Percentiles rank a stretch among this genome's conserved stretches.
These are phyloP conservation scores for Phytophthora fragariae DNA, from an alignment of 352 stramenopile species.

Conservation along the genomic window DNA sequence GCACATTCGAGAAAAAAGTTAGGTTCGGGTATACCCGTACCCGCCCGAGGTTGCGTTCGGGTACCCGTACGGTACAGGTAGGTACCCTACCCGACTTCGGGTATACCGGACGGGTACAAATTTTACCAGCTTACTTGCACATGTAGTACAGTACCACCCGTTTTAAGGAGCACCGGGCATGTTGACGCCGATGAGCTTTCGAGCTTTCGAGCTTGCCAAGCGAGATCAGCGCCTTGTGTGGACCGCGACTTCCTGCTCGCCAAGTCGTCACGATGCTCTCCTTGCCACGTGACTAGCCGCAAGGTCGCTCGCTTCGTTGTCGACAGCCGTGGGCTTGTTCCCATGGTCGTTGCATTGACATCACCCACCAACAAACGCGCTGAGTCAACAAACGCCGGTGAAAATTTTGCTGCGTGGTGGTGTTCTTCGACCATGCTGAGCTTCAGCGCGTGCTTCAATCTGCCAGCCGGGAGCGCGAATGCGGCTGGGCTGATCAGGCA, in stretches of 20 bases:
- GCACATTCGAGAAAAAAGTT: too few relatives aligned
- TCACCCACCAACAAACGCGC: slow-evolving; percentile 8
- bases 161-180: background rate
- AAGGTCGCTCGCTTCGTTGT: background rate
- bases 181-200: background rate
- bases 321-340: slow-evolving; percentile 3
- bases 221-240: background rate
- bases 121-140: too few relatives aligned
- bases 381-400: background rate
- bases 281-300: background rate
- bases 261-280: background rate
- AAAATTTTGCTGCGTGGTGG: background rate
- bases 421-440: background rate
- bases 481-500: slow-evolving; percentile 20
- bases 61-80: too few relatives aligned
- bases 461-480: slow-evolving; percentile 17
- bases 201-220: background rate
- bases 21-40: too few relatives aligned
- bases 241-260: background rate
- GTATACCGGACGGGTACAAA: too few relatives aligned
- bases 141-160: too few relatives aligned
- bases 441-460: slow-evolving; percentile 15
- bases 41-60: too few relatives aligned
- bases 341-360: background rate
- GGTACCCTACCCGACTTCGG: too few relatives aligned